Conservation (phyloP, 495 filamentous ascomycete species). For the Tuber indicum region DNA sequence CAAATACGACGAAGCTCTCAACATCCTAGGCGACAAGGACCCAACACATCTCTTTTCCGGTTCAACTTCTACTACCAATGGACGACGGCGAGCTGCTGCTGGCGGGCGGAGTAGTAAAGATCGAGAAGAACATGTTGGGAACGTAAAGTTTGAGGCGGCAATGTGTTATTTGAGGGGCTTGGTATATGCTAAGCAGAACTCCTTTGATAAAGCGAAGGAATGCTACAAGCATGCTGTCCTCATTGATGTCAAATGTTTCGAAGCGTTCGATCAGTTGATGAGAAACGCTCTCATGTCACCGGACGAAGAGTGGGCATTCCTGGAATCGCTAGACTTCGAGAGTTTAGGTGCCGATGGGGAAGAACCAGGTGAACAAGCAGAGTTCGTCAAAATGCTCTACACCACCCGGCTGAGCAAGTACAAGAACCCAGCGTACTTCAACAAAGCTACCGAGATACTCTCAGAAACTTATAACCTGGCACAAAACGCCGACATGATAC, state of each 20-base stretch:
- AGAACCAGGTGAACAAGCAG: constrained; percentile 47
- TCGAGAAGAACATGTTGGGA: constrained; percentile 63
- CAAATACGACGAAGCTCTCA: constrained; percentile 80
- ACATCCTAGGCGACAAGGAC: constrained; percentile 84
- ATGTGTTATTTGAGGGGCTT: constrained; percentile 95
- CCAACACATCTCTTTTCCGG: constrained; percentile 75
- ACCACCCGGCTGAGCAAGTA: constrained; percentile 96
- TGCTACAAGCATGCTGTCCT: constrained; percentile 96
- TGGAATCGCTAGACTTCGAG: constrained; percentile 88
- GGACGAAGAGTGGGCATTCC: constrained; percentile 87
- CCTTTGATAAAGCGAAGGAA: constrained; percentile 93
- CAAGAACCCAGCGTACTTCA: constrained; percentile 74
- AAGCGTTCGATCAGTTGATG: constrained; percentile 96
- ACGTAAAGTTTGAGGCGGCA: constrained; percentile 79
- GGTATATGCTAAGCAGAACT: constrained; percentile 95
- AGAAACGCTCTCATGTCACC: constrained; percentile 97
- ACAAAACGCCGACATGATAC: constrained; percentile 80
- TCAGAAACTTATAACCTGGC: constrained; percentile 87
- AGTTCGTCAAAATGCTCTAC: constrained; percentile 95
- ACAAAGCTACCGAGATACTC: constrained; percentile 79
- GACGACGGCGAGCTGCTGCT: constrained; percentile 47
- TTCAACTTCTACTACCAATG: constrained; percentile 34
- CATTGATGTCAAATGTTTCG: constrained; percentile 97
- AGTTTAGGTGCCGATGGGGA: constrained; percentile 55
- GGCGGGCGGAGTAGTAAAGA: constrained; percentile 46